Base-by-base conservation (phyloP, 148 eudicot species). In the Drosera capensis region DNA sequence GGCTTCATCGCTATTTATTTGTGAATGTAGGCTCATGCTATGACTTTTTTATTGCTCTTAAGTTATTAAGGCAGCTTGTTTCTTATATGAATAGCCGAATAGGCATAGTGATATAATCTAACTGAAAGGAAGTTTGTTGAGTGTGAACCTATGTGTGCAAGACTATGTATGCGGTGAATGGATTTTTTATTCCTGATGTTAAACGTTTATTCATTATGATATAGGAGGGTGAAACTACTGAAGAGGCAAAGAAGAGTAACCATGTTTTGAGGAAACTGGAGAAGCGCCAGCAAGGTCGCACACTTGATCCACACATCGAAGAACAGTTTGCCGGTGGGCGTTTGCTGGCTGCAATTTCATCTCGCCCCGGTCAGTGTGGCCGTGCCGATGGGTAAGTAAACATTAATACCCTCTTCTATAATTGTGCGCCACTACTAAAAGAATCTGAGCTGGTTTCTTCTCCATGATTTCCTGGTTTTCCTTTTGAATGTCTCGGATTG, bases 341-440 rank as follows among this genome's bases (percentile, higher is more conserved):
- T 59, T 28, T 80, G 45, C 62, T 80, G 52, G 88, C 88, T 25
- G 68, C 74, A 25, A 80, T 80, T 46, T 70, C 88, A 28, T 80
- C 88, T 3, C 74, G 88, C 48, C 88, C 88, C 51, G 88, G 88
- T 43, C 88, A 80, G 58, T 80, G 83, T 51, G 88, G 88, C 43
- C 79, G 82, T 55, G 66, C 73, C 58, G 87, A 79, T 46, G 86
- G 86, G 86, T 79, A 66, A 23, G 52, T 25, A 16, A 16, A 48
- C 2, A 13, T 14, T 29, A 23, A 22, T n/a, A n/a, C n/a, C n/a
- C n/a, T n/a, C n/a, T n/a, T n/a, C n/a, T n/a, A n/a, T n/a, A n/a
- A n/a, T n/a, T n/a, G n/a, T n/a, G n/a, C n/a, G n/a, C n/a, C n/a
- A n/a, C n/a, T n/a, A n/a, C n/a, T n/a, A n/a, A n/a, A n/a, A n/a